Evolutionary conservation across 2,329 filamentous ascomycete genomes (phyloP).

Genomic region (Exophiala xenobiotica): DNA sequence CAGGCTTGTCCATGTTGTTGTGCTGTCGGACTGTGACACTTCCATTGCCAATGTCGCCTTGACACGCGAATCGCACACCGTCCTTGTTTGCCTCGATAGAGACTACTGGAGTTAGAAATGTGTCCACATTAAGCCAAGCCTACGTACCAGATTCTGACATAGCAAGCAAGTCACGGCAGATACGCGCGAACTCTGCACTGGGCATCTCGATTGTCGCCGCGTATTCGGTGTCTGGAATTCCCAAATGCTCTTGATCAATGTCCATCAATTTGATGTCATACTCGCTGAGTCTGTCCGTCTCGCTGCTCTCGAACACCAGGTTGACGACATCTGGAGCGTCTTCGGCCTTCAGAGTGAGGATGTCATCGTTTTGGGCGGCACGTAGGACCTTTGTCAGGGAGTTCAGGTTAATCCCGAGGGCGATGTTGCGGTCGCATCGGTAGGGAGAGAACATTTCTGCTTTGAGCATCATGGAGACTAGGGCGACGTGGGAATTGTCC

Average conservation of each 20-base stretch:
- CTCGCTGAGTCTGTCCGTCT: conserved; percentile 90
- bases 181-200: conserved; percentile 84
- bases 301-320: conserved; percentile 87
- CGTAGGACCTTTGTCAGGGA: conserved; percentile 97
- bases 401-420: conserved; percentile 92
- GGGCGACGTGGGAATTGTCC: conserved; percentile 99
- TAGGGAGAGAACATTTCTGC: conserved; percentile 91
- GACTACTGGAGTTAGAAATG: conserved; percentile 56
- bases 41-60: conserved; percentile 93
- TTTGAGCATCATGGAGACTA: conserved; percentile 98
- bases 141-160: conserved; percentile 90
- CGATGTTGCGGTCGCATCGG: conserved; percentile 98
- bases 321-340: conserved; percentile 95
- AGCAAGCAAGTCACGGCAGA: conserved; percentile 85
- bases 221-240: conserved; percentile 99
- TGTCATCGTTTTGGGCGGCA: conserved; percentile 89
- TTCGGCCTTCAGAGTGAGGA: conserved; percentile 94
- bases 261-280: conserved; percentile 99
- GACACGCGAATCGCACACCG: conserved; percentile 90
- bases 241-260: conserved; percentile 98
- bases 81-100: conserved; percentile 96
- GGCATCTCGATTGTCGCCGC: conserved; percentile 89
- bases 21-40: conserved; percentile 88
- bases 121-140: neutral
- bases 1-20: conserved; percentile 84